Evolutionary conservation across 495 filamentous ascomycete species (phyloP), one percentile per base, ranked within the genome.

Genomic region (Sordaria brevicollis): DNA sequence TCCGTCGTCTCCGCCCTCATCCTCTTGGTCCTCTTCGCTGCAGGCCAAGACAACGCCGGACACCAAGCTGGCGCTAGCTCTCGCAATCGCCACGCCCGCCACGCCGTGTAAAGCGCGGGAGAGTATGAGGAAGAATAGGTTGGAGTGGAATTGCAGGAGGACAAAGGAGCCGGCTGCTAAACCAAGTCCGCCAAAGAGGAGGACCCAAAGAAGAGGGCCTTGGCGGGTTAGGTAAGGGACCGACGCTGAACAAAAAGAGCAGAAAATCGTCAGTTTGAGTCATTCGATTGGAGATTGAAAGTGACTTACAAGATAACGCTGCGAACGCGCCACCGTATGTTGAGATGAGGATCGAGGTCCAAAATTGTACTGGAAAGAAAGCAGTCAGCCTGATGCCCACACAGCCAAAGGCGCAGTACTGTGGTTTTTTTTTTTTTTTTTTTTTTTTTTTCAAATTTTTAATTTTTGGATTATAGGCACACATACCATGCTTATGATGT

Each of bases 271-370:
- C 4, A 17, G 35, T 21, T 35, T 11, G 41, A 21, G 6, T 34
- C 15, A n/a, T 5, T n/a, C 21, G 10, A 6, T 25, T 65, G 21
- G 33, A n/a, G 17, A 35, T 21, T n/a, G 7, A 67, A 25, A 33
- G 41, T 13, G 6, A 72, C 76, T 68, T 65, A 78, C 76, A 76
- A 41, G 75, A 77, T 29, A 73, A 67, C 2, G 71, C 76, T 0
- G 74, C 75, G 31, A 74, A 72, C 10, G 76, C 74, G 19, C 75
- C 77, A 21, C 76, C 77, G 69, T 77, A 74, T 6, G 76, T 70
- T 13, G 75, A 67, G 33, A 79, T 65, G 31, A 77, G 71, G 17
- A 79, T 70, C 3, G 77, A 74, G 7, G 69, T 73, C 74, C 76
- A 74, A 62, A 79, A 72, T 70, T 77, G 77, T 10, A 76, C 72